A percentile compares a stretch with the other conserved stretches of the same genome.
Evolutionary conservation across 257 asterid genomes (phyloP).

Genomic region (Penstemon eatonii): DNA sequence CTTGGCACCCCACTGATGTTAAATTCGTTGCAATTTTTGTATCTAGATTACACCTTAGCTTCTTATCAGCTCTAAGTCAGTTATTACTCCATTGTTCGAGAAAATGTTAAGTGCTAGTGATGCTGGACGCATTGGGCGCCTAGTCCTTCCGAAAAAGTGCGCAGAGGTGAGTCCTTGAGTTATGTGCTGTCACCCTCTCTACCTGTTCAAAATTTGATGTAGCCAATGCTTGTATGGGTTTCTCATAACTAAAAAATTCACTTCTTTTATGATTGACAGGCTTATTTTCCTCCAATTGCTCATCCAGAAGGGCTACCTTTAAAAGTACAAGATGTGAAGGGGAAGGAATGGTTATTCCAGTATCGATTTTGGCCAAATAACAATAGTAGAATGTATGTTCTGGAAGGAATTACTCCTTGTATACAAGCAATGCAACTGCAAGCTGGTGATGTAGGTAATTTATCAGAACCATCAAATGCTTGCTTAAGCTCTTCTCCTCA

Average conservation of each 20-base stretch:
- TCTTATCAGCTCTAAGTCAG: conserved; percentile 60
- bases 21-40: conserved; percentile 15
- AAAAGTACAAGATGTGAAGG: conserved; percentile 74
- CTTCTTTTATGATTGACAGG: conserved; percentile 50
- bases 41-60: conserved; percentile 55
- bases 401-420: conserved; percentile 98
- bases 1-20: conserved; percentile 20
- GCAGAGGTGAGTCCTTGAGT: conserved; percentile 75
- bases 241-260: conserved; percentile 22
- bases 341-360: conserved; percentile 90
- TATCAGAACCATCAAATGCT: conserved; percentile 27
- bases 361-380: conserved; percentile 98
- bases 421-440: conserved; percentile 90
- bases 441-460: conserved; percentile 97
- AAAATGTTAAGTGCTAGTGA: conserved; percentile 95
- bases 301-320: conserved; percentile 91
- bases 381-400: conserved; percentile 97
- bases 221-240: conserved; percentile 20
- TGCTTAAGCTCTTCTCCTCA: conserved; percentile 17
- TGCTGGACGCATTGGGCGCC: conserved; percentile 91
- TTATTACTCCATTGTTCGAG: conserved; percentile 84
- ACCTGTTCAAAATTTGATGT: neutral
- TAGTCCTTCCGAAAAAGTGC: conserved; percentile 91
- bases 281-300: conserved; percentile 82
- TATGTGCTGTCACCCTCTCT: conserved; percentile 18